Base-by-base conservation (phyloP, 148 eudicot genomes). In the Agrostemma githago region DNA sequence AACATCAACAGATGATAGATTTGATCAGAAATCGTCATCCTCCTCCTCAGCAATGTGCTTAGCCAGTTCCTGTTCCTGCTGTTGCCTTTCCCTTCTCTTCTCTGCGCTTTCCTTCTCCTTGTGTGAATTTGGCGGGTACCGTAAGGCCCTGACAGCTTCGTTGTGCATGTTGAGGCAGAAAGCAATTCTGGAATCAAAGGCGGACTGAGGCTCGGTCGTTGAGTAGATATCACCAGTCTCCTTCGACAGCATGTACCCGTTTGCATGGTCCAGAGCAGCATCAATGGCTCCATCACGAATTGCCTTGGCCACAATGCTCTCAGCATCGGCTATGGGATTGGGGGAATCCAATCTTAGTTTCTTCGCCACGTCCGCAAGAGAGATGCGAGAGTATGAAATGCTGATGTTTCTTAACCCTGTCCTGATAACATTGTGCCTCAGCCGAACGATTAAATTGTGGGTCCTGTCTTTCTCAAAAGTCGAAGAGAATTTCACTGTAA, bases 21-120 rank as follows among this genome's bases (percentile, higher is more conserved):
- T 26, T 17, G 62, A 66, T 86, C 73, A 93, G 75, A 91, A 91
- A 73, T 94, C 98, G 37, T 94, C 98, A 56, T 93, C 98, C 67
- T 93, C 98, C 74, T 93, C 98, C 81, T 94, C 97, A 3, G 98
- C 97, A 78, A 94, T 94, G 77, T 91, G 95, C 79, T 94, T 88
- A 9, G 98, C 98, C 71, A 93, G 95, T 80, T 93, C 98, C 69
- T 94, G 98, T 83, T 93, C 98, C 74, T 93, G 98, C 41, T 89
- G 94, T 42, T 90, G 98, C 67, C 98, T 86, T 82, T 93, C 98
- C 71, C 97, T 91, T 76, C 98, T 93, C 92, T 93, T 93, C 83
- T 93, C 98, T 11, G 97, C 98, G 74, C 91, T 89, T 61, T 90
- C 97, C 77, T 92, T 92, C 26, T 94, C 98, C 80, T 91, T 91